phyloP scores from a whole-genome alignment of 2,329 filamentous ascomycete genomes.

The Xylaria sp. region DNA sequence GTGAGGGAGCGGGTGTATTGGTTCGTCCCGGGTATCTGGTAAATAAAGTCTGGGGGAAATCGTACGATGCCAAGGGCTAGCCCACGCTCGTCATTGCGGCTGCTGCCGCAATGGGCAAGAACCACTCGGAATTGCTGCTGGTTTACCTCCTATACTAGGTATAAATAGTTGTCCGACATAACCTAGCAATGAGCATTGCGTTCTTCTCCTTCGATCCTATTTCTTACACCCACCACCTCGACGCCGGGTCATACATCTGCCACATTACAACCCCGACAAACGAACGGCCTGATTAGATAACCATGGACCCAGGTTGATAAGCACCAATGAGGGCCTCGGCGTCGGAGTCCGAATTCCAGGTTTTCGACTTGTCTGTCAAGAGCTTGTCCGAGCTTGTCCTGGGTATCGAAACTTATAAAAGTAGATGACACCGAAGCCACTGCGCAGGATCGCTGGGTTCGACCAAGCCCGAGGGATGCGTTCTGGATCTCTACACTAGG shows the following conservation, averaged over 20 bases:
- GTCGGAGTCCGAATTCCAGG: slow-evolving; percentile 29
- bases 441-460: slow-evolving; percentile 5
- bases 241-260: background rate
- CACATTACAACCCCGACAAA: slow-evolving; percentile 1
- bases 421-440: background rate
- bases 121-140: slow-evolving; percentile 17
- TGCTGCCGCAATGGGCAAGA: slow-evolving; percentile 26
- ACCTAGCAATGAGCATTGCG: background rate
- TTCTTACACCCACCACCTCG: background rate
- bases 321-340: slow-evolving; percentile 26
- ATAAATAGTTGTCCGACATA: slow-evolving; percentile 12
- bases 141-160: background rate
- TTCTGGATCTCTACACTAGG: too few relatives aligned
- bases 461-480: slow-evolving; percentile 29
- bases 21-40: slow-evolving; percentile 28
- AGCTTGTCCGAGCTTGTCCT: too few relatives aligned
- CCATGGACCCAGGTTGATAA: background rate
- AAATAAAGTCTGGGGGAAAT: slow-evolving; percentile 38
- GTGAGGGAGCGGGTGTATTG: slow-evolving; percentile 20
- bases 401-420: background rate
- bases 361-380: background rate
- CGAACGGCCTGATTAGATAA: slow-evolving; percentile 15
- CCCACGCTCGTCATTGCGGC: slow-evolving; percentile 37
- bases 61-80: slow-evolving; percentile 38
- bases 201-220: background rate